These are phyloP conservation scores for Carnegiea gigantea DNA, from an alignment of 179 eudicot species.

Conservation along the genomic window DNA sequence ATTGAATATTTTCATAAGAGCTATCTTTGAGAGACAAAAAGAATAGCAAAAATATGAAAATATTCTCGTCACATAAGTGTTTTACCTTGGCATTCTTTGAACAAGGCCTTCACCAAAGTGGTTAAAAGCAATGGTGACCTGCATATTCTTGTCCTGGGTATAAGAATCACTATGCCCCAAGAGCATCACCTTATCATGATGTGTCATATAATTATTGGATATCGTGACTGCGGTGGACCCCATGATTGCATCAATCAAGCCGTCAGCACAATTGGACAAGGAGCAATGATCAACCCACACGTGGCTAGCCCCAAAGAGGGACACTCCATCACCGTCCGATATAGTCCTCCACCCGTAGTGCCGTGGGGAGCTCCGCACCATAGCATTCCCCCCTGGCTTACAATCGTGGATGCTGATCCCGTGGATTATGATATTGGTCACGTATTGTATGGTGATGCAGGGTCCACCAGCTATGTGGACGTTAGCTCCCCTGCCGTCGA, in stretches of 20 bases:
- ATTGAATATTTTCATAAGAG: too few relatives aligned
- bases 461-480: constrained; percentile 51
- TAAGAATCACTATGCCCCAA: constrained; percentile 49
- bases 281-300: constrained; percentile 52
- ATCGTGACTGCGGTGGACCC: constrained; percentile 47
- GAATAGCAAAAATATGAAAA: too few relatives aligned
- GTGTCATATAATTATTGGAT: constrained; percentile 46
- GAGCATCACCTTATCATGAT: constrained; percentile 50
- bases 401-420: constrained; percentile 41
- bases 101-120: constrained; percentile 14
- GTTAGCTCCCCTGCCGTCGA: constrained; percentile 49
- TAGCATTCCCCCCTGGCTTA: constrained; percentile 45
- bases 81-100: constrained; percentile 54
- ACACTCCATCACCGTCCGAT: constrained; percentile 21
- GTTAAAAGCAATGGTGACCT: constrained; percentile 6
- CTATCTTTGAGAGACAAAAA: too few relatives aligned
- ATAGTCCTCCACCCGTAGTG: constrained; percentile 47
- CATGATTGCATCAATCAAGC: constrained; percentile 40
- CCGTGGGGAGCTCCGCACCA: constrained; percentile 38
- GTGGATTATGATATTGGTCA: constrained; percentile 29
- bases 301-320: constrained; percentile 47
- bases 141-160: constrained; percentile 37
- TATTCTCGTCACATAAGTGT: too few relatives aligned
- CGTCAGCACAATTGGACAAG: constrained; percentile 42
- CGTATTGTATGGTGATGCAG: constrained; percentile 47